Base-by-base conservation (phyloP, 257 asterid species). In the Ehretia macrophylla region DNA sequence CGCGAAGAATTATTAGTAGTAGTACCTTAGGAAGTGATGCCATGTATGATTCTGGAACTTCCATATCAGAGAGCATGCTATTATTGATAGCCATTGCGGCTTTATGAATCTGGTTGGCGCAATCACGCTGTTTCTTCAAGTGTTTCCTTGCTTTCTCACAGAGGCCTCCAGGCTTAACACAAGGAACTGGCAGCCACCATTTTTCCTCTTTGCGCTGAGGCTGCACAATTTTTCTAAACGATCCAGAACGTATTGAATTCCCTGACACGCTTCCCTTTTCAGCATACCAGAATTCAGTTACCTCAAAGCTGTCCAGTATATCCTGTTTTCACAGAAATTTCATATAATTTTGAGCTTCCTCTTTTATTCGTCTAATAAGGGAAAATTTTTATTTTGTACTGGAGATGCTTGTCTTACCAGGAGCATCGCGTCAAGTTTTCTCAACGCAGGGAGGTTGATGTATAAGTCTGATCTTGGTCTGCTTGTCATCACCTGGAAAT, bases 131-230 rank as follows among this genome's bases (percentile, higher is more conserved):
- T 56, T 89, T 79, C 39, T 72, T 69, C 80, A 93, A 55, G 48
- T 70, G 81, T 67, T 85, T 90, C 77, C 68, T 81, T 8, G 76
- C 71, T 22, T 77, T 71, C 56, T 85, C 92, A 0, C 94, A 67
- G 37, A 93, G 85, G 44, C 99, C 99, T 1, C 74, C 80, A 11
- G 86, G 64, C n/a, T n/a, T n/a, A 46, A 89, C 88, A 38, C 95
- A 80, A n/a, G 96, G 96, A 68, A 86, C 75, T 0, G 97, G 99
- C 42, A 85, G 58, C 99, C 99, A 87, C 96, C 96, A 87, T 56
- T 93, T 89, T 32, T 93, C 97, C 53, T 83, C 94, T 14, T 74
- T 79, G 8, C 90, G 71, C 51, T 74, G 86, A 27, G 86, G 79
- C 68, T 76, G 86, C n/a, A 87, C 85, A 14, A 82, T 59, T 70